A percentile compares a stretch with the other conserved stretches of the same genome.
Conservation (phyloP, 1,284 basidiomycete genomes). For the Calocybe gambosa region DNA sequence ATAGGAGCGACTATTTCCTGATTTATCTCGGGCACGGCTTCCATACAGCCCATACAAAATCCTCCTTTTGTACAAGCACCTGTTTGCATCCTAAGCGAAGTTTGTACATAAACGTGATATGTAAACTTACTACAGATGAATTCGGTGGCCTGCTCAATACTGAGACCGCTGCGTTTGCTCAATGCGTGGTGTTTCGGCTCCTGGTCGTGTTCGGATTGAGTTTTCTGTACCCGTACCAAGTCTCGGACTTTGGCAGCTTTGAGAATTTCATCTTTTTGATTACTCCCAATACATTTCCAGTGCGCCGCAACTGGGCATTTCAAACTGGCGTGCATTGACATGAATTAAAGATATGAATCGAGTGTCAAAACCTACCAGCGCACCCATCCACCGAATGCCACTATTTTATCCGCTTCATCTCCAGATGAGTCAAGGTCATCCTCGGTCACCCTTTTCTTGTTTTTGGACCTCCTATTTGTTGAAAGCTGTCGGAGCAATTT, state of each 20-base stretch:
- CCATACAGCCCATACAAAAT: conserved; percentile 72
- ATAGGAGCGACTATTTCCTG: too few species aligned
- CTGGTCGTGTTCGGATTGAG: conserved; percentile 20
- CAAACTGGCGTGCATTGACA: conserved; percentile 36
- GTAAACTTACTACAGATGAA: conserved; percentile 60
- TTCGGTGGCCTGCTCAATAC: conserved; percentile 59
- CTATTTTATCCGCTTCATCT: conserved; percentile 51
- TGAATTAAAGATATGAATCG: conserved; percentile 4
- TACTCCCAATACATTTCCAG: conserved; percentile 69
- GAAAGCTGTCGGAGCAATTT: conserved; percentile 34
- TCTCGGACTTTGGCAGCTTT: conserved; percentile 55
- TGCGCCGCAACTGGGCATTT: conserved; percentile 75
- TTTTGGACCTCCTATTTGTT: conserved; percentile 34
- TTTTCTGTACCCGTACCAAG: conserved; percentile 30
- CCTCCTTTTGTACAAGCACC: conserved; percentile 68
- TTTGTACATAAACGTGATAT: neutral
- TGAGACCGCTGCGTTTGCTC: conserved; percentile 38
- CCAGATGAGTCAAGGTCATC: conserved; percentile 46
- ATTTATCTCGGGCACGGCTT: conserved; percentile 42
- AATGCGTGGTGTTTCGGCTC: conserved; percentile 25
- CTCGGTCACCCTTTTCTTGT: conserved; percentile 36
- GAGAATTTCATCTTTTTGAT: conserved; percentile 69
- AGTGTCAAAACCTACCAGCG: conserved; percentile 56
- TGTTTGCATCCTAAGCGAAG: conserved; percentile 15
- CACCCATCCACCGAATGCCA: conserved; percentile 76